phyloP scores from a whole-genome alignment of 352 stramenopile species.

The Stramenopiles sp. region DNA sequence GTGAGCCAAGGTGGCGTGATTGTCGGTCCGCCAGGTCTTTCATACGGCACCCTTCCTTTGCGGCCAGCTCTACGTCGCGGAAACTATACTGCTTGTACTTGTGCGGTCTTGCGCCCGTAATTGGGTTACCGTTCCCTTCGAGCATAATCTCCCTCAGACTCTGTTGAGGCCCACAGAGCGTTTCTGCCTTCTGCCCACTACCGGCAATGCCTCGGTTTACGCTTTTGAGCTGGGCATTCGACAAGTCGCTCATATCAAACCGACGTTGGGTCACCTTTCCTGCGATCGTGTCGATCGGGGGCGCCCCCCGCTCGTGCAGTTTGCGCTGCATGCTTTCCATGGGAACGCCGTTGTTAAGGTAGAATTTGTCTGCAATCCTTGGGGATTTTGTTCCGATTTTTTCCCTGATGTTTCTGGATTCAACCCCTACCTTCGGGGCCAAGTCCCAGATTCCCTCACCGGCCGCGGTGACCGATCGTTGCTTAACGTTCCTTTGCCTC shows the following conservation, averaged over 20 bases:
- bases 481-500: not conserved
- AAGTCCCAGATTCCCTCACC: not conserved
- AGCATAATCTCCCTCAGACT: not conserved
- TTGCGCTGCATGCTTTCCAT: not conserved
- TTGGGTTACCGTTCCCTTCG: not conserved
- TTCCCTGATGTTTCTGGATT: not conserved
- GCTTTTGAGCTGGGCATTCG: not conserved
- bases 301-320: not conserved
- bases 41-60: not conserved
- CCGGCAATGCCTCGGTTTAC: not conserved
- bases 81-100: not conserved
- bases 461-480: not conserved
- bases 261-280: not conserved
- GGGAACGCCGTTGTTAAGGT: not conserved
- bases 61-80: not conserved
- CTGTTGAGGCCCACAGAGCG: not conserved
- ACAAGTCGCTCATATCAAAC: not conserved
- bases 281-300: not conserved
- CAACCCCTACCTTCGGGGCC: not conserved
- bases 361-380: not conserved
- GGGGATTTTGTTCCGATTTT: not conserved
- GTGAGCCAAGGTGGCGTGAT: not conserved
- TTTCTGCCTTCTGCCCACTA: not conserved
- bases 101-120: not conserved
- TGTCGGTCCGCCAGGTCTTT: not conserved